These are phyloP conservation scores for Nitzschia sp. DNA, from an alignment of 108 stramenopile species.

Conservation along the genomic window DNA sequence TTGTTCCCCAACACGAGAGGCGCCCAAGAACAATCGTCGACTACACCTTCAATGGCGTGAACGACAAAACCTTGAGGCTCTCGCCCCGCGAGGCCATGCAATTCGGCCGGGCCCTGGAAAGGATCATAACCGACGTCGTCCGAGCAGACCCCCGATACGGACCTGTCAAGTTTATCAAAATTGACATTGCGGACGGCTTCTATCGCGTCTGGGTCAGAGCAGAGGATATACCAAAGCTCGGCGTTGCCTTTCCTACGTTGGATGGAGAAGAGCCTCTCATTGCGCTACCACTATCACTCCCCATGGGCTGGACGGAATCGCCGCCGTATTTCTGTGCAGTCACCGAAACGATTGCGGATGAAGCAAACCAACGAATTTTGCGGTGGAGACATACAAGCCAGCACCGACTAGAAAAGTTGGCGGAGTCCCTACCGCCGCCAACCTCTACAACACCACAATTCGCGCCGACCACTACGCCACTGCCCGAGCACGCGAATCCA, in stretches of 20 bases:
- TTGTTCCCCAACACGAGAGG: too few species aligned
- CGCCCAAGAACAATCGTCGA: constrained; percentile 18
- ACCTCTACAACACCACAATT: not conserved
- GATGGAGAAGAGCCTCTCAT: constrained; percentile 18
- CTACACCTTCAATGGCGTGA: constrained; percentile 33
- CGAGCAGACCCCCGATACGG: not conserved
- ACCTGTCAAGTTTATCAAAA: too few species aligned
- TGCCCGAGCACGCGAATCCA: not conserved
- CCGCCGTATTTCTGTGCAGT: constrained; percentile 49
- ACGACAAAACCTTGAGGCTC: constrained; percentile 26
- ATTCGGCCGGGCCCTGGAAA: constrained; percentile 44
- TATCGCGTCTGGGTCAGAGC: too few species aligned
- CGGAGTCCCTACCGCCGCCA: not conserved
- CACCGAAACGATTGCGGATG: constrained; percentile 40
- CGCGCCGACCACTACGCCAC: not conserved
- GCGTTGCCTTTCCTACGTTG: constrained; percentile 24
- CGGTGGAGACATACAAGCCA: not conserved
- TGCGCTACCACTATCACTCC: constrained; percentile 34
- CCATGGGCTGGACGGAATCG: constrained; percentile 43
- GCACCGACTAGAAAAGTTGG: constrained; percentile 25
- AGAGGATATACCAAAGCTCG: constrained; percentile 35
- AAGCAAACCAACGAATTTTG: constrained; percentile 17
- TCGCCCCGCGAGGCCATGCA: constrained; percentile 34
- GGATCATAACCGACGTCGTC: constrained; percentile 12
- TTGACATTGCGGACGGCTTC: too few species aligned